Base-by-base conservation (phyloP, 345 rosid genomes). In the Gossypium ekmanianum region DNA sequence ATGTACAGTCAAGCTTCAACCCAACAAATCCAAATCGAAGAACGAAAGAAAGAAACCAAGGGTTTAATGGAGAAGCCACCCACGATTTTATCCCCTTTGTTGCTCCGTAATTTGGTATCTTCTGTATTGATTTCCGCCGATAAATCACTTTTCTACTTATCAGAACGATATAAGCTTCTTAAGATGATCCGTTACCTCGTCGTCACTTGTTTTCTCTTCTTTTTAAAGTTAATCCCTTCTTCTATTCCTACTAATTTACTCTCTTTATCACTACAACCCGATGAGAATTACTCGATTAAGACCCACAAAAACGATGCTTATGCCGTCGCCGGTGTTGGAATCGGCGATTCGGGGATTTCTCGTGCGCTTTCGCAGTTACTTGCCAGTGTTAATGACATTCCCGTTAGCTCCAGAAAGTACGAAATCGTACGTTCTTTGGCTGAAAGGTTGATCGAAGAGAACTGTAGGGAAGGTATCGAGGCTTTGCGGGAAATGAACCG, bases 391-490 rank as follows among this genome's bases (percentile, higher is more conserved):
- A 92, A 81, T 59, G 92, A 85, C 58, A 78, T 94, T n/a, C 98
- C 97, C 0, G 97, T 89, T 26, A 89, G 83, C 34, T 94, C 98
- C 0, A 84, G 97, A 54, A 94, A 94, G 81, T 92, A 94, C 79
- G 87, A 94, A 75, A 79, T 88, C 3, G 93, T 90, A 61, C 76
- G 94, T 68, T 84, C 92, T 3, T 75, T 94, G 41, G 97, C 97
- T 9, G 97, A 94, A 90, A 81, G 75, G 78, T 70, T 92, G 29
- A 87, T 92, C 73, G 93, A 88, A 0, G 98, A 94, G 74, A 94
- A 94, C 47, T 85, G 82, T 2, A 66, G 50, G 20, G 91, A 86
- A 48, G 78, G 89, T 59, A 56, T 81, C 12, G 77, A 66, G 61
- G 88, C 79, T 11, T 84, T 92, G 62, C 74, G 59, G 3, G 87